Evolutionary conservation across 2,329 filamentous ascomycete species (phyloP).

Genomic region (Penicillium crustosum): DNA sequence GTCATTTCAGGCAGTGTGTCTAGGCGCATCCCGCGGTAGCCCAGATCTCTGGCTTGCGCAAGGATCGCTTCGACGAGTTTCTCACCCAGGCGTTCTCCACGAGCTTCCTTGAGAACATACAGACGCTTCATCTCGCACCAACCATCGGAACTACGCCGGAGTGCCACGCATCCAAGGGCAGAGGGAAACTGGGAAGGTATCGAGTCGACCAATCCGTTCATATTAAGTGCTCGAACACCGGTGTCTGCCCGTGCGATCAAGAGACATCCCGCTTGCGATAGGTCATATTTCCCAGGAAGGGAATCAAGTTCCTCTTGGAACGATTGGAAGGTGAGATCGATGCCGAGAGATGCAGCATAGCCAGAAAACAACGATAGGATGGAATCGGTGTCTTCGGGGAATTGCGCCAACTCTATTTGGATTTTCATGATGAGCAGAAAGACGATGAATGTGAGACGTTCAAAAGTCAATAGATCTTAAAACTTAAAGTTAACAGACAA

Average conservation of each 20-base stretch:
- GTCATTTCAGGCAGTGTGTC: slow-evolving; percentile 58
- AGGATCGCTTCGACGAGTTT: slow-evolving; percentile 50
- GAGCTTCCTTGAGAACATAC: slow-evolving; percentile 50
- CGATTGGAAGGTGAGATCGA: slow-evolving; percentile 59
- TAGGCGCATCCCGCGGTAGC: slow-evolving; percentile 55
- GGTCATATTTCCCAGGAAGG: slow-evolving; percentile 56
- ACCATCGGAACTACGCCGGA: slow-evolving; percentile 39
- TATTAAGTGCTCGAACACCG: neutral
- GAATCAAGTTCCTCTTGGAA: slow-evolving; percentile 54
- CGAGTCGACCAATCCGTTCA: neutral
- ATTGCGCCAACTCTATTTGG: slow-evolving; percentile 40
- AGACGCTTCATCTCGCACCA: slow-evolving; percentile 60
- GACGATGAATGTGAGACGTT: neutral
- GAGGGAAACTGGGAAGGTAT: neutral
- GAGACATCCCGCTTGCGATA: slow-evolving; percentile 47
- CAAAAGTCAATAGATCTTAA: neutral
- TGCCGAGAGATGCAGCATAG: slow-evolving; percentile 48
- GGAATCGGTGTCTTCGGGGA: slow-evolving; percentile 43
- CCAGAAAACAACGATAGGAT: slow-evolving; percentile 46
- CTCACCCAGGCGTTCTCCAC: slow-evolving; percentile 53
- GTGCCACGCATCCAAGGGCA: slow-evolving; percentile 52
- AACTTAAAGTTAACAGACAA: neutral
- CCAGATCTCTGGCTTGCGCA: slow-evolving; percentile 46
- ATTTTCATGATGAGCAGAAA: slow-evolving; percentile 12
- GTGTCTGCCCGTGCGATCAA: slow-evolving; percentile 45